Evolutionary conservation across 2,329 filamentous ascomycete genomes (phyloP), one percentile per base, ranked within the genome.

Genomic region (Clarireedia paspali): DNA sequence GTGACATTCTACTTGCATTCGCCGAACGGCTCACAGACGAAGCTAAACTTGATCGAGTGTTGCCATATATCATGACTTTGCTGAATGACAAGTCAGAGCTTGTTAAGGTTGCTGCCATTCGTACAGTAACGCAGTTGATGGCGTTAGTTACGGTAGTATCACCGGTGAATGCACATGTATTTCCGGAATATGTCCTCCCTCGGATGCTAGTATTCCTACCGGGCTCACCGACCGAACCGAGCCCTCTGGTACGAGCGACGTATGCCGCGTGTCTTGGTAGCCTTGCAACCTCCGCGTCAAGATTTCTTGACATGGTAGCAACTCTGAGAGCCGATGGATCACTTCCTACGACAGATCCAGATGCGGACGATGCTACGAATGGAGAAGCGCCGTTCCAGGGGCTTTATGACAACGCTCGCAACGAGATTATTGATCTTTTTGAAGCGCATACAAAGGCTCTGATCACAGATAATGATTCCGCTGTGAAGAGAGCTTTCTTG

Each of bases 231-330:
- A 74, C 75, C 34, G 78, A 81, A 27, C 80, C 85, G 1, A 87
- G 80, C 53, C 73, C 88, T 0, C 71, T 95, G 20, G 87, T 96
- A 12, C 82, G 94, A 57, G 90, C 91, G 48, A 94, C 91, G 0
- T 97, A 97, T 71, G 94, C 94, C 9, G 90, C 91, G 4, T 96
- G 91, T 66, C 78, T 99, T 24, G 91, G 92, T 2, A 94, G 87
- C 47, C 77, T 99, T 40, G 92, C 94, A 5, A 87, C 86, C 15
- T 94, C 90, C 4, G 91, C 94, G 0, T 83, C 87, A 26, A 81
- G 84, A 24, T 96, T 96, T 63, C 77, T 97, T 5, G 91, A 96
- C 61, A 88, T 96, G 81, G 89, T 95, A 17, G 90, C 94, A 61
- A 90, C 91, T 39, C 76, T 97, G 15, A 81, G 89, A 63, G 87